Base-by-base conservation (phyloP, 164 flowering plant species). In the Vitis riparia region DNA sequence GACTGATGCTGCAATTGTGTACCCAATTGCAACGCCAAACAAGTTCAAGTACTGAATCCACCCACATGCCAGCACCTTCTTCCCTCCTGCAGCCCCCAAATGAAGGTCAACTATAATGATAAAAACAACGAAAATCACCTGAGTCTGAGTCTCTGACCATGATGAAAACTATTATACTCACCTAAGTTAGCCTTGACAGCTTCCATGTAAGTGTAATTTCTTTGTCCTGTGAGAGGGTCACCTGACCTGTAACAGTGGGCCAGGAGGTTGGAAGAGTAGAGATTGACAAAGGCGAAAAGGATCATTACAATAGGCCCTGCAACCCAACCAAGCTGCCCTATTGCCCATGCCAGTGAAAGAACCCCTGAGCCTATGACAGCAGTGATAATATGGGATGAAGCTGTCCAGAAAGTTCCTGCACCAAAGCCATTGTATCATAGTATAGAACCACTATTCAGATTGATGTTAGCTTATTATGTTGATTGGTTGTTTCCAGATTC, bases 1-100 rank as follows among this genome's bases (percentile, higher is more conserved):
- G 55, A 88, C 83, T 8, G 94, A 84, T 48, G 94, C 77, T 5
- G 92, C 94, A 44, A 90, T 90, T 5, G 94, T 90, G 69, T 90
- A 90, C 1, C 94, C 94, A 66, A 90, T 84, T 1, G 91, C 92
- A 15, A 84, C 80, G 3, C 94, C 94, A 71, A 88, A 80, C 55
- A 90, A 68, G 65, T 85, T 90, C 63, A 87, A 0, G 59, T 90
- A 88, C 68, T 90, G 94, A 60, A 90, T 84, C 44, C 61, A 50
- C 11, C 94, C 94, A 71, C 94, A 89, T 3, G 85, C 5, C 19
- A 62, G 77, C 3, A 86, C 94, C 72, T 82, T 80, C 47, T 51
- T 55, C 7, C 90, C 91, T 29, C 81, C 81, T 78, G 75, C 30
- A 73, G 50, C 15, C 7, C 15, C 7, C 16, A 13, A 52, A 55